These are phyloP conservation scores for Aphanomyces stellatus DNA, from an alignment of 352 stramenopile species.

Conservation along the genomic window DNA sequence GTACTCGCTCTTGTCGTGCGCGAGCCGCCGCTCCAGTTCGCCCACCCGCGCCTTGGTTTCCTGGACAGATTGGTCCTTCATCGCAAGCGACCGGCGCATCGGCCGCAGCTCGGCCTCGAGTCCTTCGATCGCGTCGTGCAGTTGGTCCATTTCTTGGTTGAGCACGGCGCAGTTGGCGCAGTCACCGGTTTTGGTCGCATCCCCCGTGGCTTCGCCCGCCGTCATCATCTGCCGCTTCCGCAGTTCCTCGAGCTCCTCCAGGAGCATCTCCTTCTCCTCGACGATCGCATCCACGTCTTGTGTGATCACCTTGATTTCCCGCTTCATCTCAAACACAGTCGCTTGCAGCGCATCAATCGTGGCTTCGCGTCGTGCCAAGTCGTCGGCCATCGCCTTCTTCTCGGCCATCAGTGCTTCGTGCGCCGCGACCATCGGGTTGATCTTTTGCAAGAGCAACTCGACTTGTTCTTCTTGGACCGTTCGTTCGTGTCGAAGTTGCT, in stretches of 20 bases:
- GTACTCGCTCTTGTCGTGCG: constrained; percentile 10
- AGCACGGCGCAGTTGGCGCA: neutral
- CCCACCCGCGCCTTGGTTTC: constrained; percentile 1
- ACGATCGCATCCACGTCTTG: constrained; percentile 15
- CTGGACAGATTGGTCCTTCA: constrained; percentile 8
- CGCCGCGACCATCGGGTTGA: constrained; percentile 2
- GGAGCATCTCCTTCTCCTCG: constrained; percentile 18
- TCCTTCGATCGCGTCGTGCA: constrained; percentile 2
- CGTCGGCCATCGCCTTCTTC: neutral
- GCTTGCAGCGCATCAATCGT: constrained; percentile 7
- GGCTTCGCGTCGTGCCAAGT: neutral
- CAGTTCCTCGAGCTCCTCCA: constrained; percentile 10
- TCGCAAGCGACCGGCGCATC: neutral
- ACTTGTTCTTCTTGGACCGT: constrained; percentile 10
- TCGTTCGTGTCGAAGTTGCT: neutral
- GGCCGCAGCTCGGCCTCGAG: neutral
- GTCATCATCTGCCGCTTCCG: neutral
- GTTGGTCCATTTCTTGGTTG: neutral
- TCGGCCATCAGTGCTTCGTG: constrained; percentile 9
- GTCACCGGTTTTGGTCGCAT: neutral
- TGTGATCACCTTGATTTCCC: constrained; percentile 16
- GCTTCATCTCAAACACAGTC: constrained; percentile 12
- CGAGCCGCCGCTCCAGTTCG: neutral
- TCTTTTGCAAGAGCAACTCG: neutral
- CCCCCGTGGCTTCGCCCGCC: neutral